A percentile compares a stretch with the other conserved stretches of the same genome.
These are phyloP conservation scores for Pichia occidentalis DNA, from an alignment of 805 yeast genomes.

Conservation along the genomic window DNA sequence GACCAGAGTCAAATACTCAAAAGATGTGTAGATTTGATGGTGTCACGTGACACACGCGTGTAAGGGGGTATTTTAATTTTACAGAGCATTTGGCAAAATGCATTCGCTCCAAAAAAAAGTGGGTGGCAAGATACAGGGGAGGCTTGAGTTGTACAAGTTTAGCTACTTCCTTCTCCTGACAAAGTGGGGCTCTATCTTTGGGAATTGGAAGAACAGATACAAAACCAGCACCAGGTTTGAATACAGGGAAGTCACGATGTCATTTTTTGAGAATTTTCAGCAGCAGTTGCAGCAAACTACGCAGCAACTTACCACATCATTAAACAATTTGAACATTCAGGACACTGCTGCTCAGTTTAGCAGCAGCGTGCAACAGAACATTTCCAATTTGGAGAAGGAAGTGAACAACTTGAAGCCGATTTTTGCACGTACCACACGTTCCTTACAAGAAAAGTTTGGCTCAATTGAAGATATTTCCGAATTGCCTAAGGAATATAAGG, in stretches of 20 bases:
- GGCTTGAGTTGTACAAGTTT: too few relatives aligned
- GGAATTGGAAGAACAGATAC: too few relatives aligned
- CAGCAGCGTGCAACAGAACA: conserved; percentile 28
- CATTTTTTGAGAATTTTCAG: conserved; percentile 20
- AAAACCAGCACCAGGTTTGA: too few relatives aligned
- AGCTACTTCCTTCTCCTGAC: too few relatives aligned
- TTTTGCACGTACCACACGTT: conserved; percentile 51
- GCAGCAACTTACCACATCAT: conserved; percentile 15
- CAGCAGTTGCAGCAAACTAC: conserved; percentile 21
- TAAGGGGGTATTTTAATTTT: too few relatives aligned
- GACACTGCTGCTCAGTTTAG: conserved; percentile 31
- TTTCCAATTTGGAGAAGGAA: conserved; percentile 29
- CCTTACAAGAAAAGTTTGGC: conserved; percentile 54
- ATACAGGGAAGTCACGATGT: conserved; percentile 11
- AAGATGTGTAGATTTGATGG: too few relatives aligned
- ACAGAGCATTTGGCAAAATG: too few relatives aligned
- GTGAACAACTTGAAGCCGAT: conserved; percentile 39
- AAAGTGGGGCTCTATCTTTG: too few relatives aligned
- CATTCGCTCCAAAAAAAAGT: too few relatives aligned
- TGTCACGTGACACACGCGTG: too few relatives aligned
- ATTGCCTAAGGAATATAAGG: conserved; percentile 65
- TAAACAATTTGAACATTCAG: conserved; percentile 30
- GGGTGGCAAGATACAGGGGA: too few relatives aligned
- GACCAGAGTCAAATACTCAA: too few relatives aligned
- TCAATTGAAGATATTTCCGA: conserved; percentile 63